phyloP scores from a whole-genome alignment of 2,329 filamentous ascomycete genomes.

The Clonostachys chloroleuca region DNA sequence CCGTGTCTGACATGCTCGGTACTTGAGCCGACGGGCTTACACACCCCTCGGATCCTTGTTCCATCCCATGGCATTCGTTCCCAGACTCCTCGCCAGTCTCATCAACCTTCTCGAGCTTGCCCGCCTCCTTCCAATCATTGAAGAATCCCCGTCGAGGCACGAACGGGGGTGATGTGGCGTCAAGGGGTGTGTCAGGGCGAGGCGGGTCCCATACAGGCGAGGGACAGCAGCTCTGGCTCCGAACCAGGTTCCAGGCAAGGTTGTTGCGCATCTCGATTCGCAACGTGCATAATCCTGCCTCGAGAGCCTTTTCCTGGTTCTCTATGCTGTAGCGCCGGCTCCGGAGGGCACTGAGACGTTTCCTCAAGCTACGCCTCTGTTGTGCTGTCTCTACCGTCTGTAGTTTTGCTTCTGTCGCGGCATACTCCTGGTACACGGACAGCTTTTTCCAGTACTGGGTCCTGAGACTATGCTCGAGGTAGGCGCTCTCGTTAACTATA shows the following conservation, averaged over 20 bases:
- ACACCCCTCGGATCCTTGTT: too few species aligned
- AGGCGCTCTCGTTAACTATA: slow-evolving; percentile 39
- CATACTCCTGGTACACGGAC: slow-evolving; percentile 31
- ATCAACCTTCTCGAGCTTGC: too few species aligned
- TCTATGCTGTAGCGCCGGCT: slow-evolving; percentile 36
- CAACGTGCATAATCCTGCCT: slow-evolving; percentile 42
- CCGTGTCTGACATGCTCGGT: too few species aligned
- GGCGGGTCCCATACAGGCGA: background rate
- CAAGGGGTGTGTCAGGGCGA: slow-evolving; percentile 13
- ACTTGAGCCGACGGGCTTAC: too few species aligned
- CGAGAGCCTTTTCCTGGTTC: slow-evolving; percentile 39
- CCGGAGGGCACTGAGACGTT: slow-evolving; percentile 33
- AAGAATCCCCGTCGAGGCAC: slow-evolving; percentile 10
- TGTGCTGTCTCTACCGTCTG: slow-evolving; percentile 12
- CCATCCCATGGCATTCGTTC: too few species aligned
- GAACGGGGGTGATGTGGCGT: slow-evolving; percentile 21
- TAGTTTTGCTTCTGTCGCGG: slow-evolving; percentile 25
- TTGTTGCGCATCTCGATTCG: slow-evolving; percentile 41
- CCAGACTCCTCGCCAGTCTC: too few species aligned
- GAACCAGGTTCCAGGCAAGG: slow-evolving; percentile 28
- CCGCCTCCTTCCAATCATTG: too few species aligned
- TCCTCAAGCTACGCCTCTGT: slow-evolving; percentile 12
- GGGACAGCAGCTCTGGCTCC: slow-evolving; percentile 5
- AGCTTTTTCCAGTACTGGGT: slow-evolving; percentile 28
- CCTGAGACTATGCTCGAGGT: slow-evolving; percentile 36